Evolutionary conservation across 2,329 filamentous ascomycete species (phyloP), one percentile per base, ranked within the genome.

Genomic region (Penicillium corylophilum): DNA sequence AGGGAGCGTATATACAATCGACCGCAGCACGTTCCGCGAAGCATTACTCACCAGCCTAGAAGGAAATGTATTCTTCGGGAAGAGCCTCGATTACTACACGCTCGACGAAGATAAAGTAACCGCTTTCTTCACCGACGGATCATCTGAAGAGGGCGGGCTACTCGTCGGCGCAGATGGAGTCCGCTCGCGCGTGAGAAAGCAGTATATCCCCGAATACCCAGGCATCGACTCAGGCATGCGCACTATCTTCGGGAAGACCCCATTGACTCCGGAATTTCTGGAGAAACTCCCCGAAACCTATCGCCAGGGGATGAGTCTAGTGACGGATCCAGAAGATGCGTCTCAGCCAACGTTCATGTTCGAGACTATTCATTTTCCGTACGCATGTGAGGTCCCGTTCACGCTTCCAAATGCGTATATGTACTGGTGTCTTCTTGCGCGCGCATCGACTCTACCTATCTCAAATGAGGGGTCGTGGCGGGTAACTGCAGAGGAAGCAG

Each of bases 91-190:
- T 1, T 60, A 62, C 15, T 62, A 60, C 23, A 44, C 61, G 2
- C 64, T 65, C 35, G 31, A 52, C 16, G 23, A 44, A 2, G 51
- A 56, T 6, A 56, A 49, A 29, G 35, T 57, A 22, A 51, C 35
- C 1, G 53, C 45, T 22, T 36, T 24, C 20, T 75, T 75, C 50
- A 46, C 58, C 0, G 73, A 75, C 42, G 71, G 71, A 1, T 64
- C 65, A 0, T 51, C 47, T 3, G 64, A 65, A 20, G 48, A 54
- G 1, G 73, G 71, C 0, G 55, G 57, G 6, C 53, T 76, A 5
- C 58, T 77, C 2, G 61, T 77, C 13, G 74, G 73, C 9, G 71
- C 73, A 2, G 73, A 77, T 55, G 74, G 74, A 6, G 60, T 64
- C 13, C 59, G 68, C 18, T 75, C 70, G 16, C 48, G 48, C 10